Base-by-base conservation (phyloP, 2,329 filamentous ascomycete species). In the Aspergillus carbonarius region DNA sequence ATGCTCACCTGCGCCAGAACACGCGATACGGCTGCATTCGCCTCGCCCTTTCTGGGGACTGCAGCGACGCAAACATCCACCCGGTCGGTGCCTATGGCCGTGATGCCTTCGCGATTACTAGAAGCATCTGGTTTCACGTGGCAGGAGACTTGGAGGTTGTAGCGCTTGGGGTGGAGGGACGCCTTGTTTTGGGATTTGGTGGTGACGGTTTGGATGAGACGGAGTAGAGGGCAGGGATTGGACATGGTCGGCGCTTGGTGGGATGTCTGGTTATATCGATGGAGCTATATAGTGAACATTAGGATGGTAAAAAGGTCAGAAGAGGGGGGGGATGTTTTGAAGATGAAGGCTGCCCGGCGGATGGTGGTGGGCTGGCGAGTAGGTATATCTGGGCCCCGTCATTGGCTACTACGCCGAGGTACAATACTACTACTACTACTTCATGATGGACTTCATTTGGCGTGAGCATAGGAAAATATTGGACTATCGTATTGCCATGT, bases 11-110 rank as follows among this genome's bases (percentile, higher is more conserved):
- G 77, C 62, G 87, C 87, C 56, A 92, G 75, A 4, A 91, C 74
- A 37, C 82, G 78, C 50, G 85, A 75, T 2, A 90, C 85, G 4
- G 88, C 88, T 68, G 83, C 83, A 69, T 91, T 91, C 5, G 88
- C 85, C 68, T 89, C 86, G 13, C 88, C 87, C 13, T 90, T 86
- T 60, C 82, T 81, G 10, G 88, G 81, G 62, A 83, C 86, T 0
- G 87, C 88, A 0, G 87, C 76, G 2, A 91, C 88, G 49, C 86
- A 88, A 1, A 92, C 71, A 60, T 89, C 83, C 48, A 91, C 81
- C 2, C 76, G 76, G 6, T 84, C 79, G 23, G 85, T 80, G 0
- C 81, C 81, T 4, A 91, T 73, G 0, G 79, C 78, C 2, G 77
- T 69, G 46, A 91, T 79, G 13, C 88, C 88, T 65, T 89, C 83